Base-by-base conservation (phyloP, 306 rosid species). In the Prunus persica region DNA sequence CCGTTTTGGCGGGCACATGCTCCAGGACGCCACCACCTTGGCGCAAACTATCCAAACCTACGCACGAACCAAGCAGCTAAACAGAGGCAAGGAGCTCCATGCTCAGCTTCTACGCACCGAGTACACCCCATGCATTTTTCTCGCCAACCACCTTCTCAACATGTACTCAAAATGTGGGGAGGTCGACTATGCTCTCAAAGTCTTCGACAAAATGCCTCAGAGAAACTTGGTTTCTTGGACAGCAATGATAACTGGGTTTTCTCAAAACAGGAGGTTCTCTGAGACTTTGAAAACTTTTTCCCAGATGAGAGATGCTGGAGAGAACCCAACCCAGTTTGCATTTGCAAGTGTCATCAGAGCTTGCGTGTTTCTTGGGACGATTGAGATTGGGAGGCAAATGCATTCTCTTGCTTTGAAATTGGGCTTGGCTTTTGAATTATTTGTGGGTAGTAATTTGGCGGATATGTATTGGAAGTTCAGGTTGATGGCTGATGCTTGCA, bases 191-290 rank as follows among this genome's bases (percentile, higher is more conserved):
- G 88, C 93, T 10, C 50, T 78, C 15, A 85, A 80, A 55, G 56
- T 87, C 54, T 89, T 89, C 76, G 86, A 87, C 63, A 58, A 63
- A 87, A 83, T 85, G 90, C 72, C 81, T 11, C 78, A 78, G 0
- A 82, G 90, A 87, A 87, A 89, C 72, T 56, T 82, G 57, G 88
- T 89, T 78, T 85, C 94, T 38, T 87, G 90, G 90, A 85, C 88
- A 0, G 76, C 88, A 14, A 80, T 89, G 89, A 77, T 89, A 24
- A 81, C 88, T 38, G 90, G 79, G 58, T 85, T 83, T 84, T 82
- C 80, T 34, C 91, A 80, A 52, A 86, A 81, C 61, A 60, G 30
- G 69, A 73, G 83, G 83, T 83, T 83, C 78, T 52, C 46, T 5
- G 84, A 87, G 73, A 83, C 89, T 24, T 22, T 88, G 51, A 4